Evolutionary conservation across 176 grass and related monocot species (phyloP), one percentile per base, ranked within the genome.

Genomic region (Coix lacrymajobi): DNA sequence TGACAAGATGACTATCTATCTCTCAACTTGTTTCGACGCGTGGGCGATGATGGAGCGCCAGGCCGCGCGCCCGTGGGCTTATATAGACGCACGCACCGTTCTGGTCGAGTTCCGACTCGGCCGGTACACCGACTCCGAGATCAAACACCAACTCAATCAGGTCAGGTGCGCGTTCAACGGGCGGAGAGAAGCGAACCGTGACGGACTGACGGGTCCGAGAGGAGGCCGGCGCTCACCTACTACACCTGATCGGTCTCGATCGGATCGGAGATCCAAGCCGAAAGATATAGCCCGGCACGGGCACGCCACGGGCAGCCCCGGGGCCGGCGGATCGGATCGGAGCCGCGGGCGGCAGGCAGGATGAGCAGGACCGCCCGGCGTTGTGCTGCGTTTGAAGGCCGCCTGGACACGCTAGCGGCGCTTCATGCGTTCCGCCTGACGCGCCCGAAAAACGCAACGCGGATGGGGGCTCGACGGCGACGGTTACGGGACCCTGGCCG

Each of bases 381-480:
- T 22, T 24, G 52, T 56, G 52, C 8, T 56, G 22, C 29, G 70
- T 61, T 38, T 5, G 78, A 14, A 67, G 24, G 24, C 57, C 22
- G 24, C 57, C 22, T 28, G 11, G 11, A 61, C 77, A 79, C 77
- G 62, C 77, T 79, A 79, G 75, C 68, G n/a, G 68, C 68, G 39
- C 24, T 30, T 71, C 83, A 79, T 28, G 83, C 83, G 39, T 71
- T 78, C 83, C 16, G 83, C 83, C 83, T 85, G 83, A 62, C 28
- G 83, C 11, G 20, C 19, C 73, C 65, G 3, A 24, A 7, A 75
- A 39, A 8, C 24, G 71, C 61, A 54, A 41, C 71, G n/a, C 60
- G 81, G 71, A 2, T 38, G 22, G 60, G 32, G 45, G 45, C 34
- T 78, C 51, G 64, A 58, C 65, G 75, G 83, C 22, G 66, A 49